Percentiles rank a stretch among this genome's conserved stretches.
These are phyloP conservation scores for Mycena alexandri DNA, from an alignment of 768 basidiomycete genomes.

Conservation along the genomic window DNA sequence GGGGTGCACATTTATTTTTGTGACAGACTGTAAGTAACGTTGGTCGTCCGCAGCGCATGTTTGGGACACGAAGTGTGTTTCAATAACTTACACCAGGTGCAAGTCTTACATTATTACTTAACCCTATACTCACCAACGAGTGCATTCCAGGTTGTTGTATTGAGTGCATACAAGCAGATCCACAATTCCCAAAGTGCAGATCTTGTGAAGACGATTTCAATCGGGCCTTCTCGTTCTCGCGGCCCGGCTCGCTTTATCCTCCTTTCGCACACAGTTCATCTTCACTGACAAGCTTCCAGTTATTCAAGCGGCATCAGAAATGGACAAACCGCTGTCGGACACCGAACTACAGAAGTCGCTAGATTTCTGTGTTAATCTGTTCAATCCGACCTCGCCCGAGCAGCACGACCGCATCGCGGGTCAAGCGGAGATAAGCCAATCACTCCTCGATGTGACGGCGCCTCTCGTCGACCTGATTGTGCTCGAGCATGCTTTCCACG, in stretches of 20 bases:
- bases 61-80: conserved; percentile 69
- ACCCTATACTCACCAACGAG: conserved; percentile 3
- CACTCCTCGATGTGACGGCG: conserved; percentile 64
- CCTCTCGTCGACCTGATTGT: conserved; percentile 61
- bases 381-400: conserved; percentile 76
- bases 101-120: not conserved
- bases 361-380: conserved; percentile 82
- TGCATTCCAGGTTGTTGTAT: conserved; percentile 76
- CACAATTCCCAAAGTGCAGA: conserved; percentile 64
- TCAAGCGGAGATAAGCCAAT: conserved; percentile 45
- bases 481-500: conserved; percentile 52
- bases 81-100: conserved; percentile 71
- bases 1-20: no score
- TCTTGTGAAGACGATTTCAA: conserved; percentile 78
- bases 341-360: conserved; percentile 80
- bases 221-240: conserved; percentile 71
- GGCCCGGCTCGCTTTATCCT: conserved; percentile 63
- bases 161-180: conserved; percentile 83
- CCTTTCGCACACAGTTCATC: conserved; percentile 7
- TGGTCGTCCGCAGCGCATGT: not conserved
- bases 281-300: conserved; percentile 54
- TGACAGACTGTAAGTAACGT: conserved; percentile 26
- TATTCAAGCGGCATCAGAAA: conserved; percentile 84
- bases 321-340: conserved; percentile 79
- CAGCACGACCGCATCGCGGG: conserved; percentile 59